Conservation (phyloP, 805 yeast genomes). For the Starmerella khaoyaiensis region DNA sequence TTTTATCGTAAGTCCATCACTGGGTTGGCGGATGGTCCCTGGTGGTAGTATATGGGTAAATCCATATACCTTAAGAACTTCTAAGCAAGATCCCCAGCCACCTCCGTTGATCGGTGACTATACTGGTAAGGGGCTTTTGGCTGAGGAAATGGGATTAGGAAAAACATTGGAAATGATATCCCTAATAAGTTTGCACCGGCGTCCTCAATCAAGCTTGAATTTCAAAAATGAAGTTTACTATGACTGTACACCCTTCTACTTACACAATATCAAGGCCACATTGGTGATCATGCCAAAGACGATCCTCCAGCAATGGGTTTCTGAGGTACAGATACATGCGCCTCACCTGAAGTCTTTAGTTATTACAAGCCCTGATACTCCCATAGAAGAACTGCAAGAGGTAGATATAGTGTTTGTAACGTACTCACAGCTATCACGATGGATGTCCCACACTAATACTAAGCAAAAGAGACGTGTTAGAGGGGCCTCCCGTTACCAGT, state of each 20-base stretch:
- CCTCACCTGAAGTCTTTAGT: conserved; percentile 48
- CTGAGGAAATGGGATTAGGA: conserved; percentile 97
- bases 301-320: conserved; percentile 73
- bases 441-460: conserved; percentile 57
- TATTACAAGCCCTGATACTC: conserved; percentile 22
- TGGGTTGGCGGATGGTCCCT: conserved; percentile 20
- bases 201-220: conserved; percentile 28
- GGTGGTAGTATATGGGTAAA: conserved; percentile 23
- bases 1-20: conserved; percentile 21
- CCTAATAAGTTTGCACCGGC: conserved; percentile 45
- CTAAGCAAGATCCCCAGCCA: conserved; percentile 9
- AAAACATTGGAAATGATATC: conserved; percentile 80
- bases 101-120: conserved; percentile 1
- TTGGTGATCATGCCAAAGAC: conserved; percentile 78
- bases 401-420: conserved; percentile 75
- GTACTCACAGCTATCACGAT: conserved; percentile 55
- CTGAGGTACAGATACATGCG: conserved; percentile 50
- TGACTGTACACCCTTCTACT: not conserved
- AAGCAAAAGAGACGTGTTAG: conserved; percentile 41
- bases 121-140: conserved; percentile 52
- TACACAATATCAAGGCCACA: conserved; percentile 48
- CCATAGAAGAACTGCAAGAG: conserved; percentile 43
- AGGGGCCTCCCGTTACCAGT: conserved; percentile 21
- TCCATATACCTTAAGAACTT: conserved; percentile 18
- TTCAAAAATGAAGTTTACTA: not conserved